phyloP scores from a whole-genome alignment of 352 stramenopile species.

The Phytophthora rubi region DNA sequence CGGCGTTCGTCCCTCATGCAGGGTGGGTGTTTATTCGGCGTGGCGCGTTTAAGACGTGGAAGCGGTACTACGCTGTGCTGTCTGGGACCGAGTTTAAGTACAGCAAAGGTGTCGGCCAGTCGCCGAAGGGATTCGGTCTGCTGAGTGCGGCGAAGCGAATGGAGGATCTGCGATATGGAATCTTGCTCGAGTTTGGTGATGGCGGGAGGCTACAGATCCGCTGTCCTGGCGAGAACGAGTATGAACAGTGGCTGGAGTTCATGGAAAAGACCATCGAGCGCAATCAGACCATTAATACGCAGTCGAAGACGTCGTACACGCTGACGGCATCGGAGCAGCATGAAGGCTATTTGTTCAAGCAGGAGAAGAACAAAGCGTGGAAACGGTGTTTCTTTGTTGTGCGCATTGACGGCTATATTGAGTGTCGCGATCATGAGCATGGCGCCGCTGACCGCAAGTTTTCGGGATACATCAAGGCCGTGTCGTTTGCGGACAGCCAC shows the following conservation, averaged over 20 bases:
- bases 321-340: slow-evolving; percentile 68
- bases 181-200: slow-evolving; percentile 62
- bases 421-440: slow-evolving; percentile 64
- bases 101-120: slow-evolving; percentile 63
- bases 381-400: slow-evolving; percentile 66
- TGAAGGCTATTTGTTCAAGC: slow-evolving; percentile 72
- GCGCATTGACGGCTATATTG: slow-evolving; percentile 75
- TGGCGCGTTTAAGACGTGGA: slow-evolving; percentile 71
- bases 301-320: slow-evolving; percentile 79
- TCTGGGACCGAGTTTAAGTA: slow-evolving; percentile 82
- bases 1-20: slow-evolving; percentile 62
- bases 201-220: slow-evolving; percentile 54
- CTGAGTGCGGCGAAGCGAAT: slow-evolving; percentile 51
- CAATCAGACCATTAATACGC: slow-evolving; percentile 50
- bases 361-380: slow-evolving; percentile 67
- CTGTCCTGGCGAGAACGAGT: slow-evolving; percentile 50
- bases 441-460: slow-evolving; percentile 46
- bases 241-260: slow-evolving; percentile 55
- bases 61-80: slow-evolving; percentile 72
- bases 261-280: slow-evolving; percentile 66
- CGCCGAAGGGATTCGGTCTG: slow-evolving; percentile 73
- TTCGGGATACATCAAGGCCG: slow-evolving; percentile 72
- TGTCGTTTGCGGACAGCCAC: slow-evolving; percentile 77
- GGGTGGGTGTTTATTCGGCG: slow-evolving; percentile 74
- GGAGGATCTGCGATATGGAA: slow-evolving; percentile 52